Conservation (phyloP, 306 rosid genomes). For the Acacia confusa region DNA sequence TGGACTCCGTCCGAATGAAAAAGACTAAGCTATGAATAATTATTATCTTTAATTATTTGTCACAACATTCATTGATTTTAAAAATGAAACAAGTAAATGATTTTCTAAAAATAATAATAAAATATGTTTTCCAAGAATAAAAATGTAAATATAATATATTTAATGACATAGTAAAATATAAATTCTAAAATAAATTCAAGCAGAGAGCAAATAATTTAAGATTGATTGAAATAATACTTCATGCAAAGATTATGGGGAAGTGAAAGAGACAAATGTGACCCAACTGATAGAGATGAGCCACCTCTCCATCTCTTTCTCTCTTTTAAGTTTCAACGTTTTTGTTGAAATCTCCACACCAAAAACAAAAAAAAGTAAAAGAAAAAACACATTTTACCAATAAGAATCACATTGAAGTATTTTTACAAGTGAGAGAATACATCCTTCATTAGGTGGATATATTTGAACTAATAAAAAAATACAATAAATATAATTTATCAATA, state of each 20-base stretch:
- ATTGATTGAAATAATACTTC: background rate
- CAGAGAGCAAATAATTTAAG: background rate
- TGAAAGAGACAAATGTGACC: background rate
- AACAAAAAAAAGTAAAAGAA: background rate
- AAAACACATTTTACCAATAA: background rate
- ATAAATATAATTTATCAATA: background rate
- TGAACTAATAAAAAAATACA: too few relatives aligned
- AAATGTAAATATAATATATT: background rate
- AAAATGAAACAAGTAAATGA: too few relatives aligned
- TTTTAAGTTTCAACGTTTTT: background rate
- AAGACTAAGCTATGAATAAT: background rate
- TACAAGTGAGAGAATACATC: background rate
- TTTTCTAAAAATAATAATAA: too few relatives aligned
- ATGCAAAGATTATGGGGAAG: background rate
- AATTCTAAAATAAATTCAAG: background rate
- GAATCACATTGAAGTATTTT: background rate
- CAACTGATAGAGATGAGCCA: background rate
- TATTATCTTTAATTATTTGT: background rate
- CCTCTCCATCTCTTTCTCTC: background rate
- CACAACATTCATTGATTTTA: background rate
- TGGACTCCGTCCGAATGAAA: background rate
- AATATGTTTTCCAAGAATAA: background rate
- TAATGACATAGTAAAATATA: background rate
- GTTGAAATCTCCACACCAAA: background rate
- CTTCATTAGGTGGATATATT: too few relatives aligned